Conservation (phyloP, 768 basidiomycete genomes). For the Zangia roseola region DNA sequence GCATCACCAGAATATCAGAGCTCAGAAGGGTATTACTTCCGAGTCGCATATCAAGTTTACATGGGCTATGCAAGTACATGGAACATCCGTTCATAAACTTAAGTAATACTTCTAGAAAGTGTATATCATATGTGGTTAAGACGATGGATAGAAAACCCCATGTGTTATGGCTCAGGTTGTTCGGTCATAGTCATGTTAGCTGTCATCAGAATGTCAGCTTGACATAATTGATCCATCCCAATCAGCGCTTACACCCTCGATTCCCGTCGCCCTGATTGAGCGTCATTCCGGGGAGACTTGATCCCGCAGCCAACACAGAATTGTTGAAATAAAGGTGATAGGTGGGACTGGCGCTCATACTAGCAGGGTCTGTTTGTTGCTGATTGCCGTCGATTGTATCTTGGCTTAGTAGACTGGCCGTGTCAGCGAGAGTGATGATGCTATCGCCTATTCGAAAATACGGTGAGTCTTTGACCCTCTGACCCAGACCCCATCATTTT, state of each 20-base stretch:
- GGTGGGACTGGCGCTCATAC: neutral
- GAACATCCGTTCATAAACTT: no score
- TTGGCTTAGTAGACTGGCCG: neutral
- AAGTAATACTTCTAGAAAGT: no score
- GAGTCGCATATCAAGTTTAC: no score
- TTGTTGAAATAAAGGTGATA: neutral
- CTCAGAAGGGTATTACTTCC: no score
- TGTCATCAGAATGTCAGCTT: no score
- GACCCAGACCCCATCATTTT: neutral
- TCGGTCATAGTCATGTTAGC: no score
- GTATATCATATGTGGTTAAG: no score
- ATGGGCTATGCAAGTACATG: no score
- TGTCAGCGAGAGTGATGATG: neutral
- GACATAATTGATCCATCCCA: no score
- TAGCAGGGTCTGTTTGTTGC: neutral
- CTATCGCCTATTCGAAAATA: neutral
- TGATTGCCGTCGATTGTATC: neutral
- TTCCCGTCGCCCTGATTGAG: neutral
- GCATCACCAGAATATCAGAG: no score
- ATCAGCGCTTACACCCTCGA: neutral
- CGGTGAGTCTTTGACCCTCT: neutral
- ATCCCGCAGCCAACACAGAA: slow-evolving; percentile 4
- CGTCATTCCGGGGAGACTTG: neutral
- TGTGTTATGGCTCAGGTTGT: no score
- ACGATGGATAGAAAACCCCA: no score